These are phyloP conservation scores for Aspergillus persii DNA, from an alignment of 2,329 filamentous ascomycete species.

Conservation along the genomic window DNA sequence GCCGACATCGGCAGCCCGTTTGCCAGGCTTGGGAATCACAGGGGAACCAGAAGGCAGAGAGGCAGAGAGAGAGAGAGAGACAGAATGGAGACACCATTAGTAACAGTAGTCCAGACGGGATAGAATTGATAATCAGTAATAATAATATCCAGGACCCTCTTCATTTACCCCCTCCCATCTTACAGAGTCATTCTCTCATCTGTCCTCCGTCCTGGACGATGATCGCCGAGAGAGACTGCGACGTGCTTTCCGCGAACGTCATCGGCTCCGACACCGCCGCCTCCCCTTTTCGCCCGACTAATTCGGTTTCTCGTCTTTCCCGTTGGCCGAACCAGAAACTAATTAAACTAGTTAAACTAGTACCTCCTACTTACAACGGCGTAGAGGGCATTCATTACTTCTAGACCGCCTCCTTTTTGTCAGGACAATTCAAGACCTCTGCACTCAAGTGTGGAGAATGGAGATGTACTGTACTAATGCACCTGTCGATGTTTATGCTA, in stretches of 20 bases:
- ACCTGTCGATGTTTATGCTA: neutral
- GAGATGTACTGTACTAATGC: neutral
- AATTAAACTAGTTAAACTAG: too few relatives aligned
- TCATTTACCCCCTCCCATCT: too few relatives aligned
- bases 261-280: slow-evolving; percentile 9
- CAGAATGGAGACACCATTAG: too few relatives aligned
- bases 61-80: too few relatives aligned
- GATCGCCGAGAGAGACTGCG: neutral
- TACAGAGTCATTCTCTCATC: too few relatives aligned
- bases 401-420: neutral
- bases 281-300: neutral
- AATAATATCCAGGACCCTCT: too few relatives aligned
- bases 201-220: too few relatives aligned
- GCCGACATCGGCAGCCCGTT: slow-evolving; percentile 15
- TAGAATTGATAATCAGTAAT: neutral
- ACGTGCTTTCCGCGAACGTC: neutral
- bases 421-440: neutral
- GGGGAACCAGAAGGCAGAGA: too few relatives aligned
- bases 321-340: slow-evolving; percentile 4
- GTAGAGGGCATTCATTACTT: too few relatives aligned
- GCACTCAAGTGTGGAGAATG: neutral
- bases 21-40: too few relatives aligned
- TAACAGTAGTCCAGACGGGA: neutral
- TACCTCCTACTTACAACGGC: too few relatives aligned
- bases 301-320: slow-evolving; percentile 5